A percentile compares a stretch with the other conserved stretches of the same genome.
phyloP scores from a whole-genome alignment of 2,329 filamentous ascomycete genomes.

The Magnaporthiopsis incrustans region DNA sequence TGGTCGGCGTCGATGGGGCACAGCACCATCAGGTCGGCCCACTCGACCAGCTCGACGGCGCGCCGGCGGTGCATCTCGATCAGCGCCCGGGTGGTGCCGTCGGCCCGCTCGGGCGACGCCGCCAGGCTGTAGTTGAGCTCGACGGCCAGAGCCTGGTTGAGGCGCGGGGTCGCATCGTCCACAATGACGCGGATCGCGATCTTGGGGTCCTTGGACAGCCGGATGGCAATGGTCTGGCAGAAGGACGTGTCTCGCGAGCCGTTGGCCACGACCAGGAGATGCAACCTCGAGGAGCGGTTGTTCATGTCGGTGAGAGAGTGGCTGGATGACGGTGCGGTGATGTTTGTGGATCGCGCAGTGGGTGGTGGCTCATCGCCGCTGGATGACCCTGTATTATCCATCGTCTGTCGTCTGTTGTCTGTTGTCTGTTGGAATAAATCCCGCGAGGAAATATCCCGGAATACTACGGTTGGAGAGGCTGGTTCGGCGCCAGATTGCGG shows the following conservation, averaged over 20 bases:
- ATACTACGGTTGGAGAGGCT: background rate
- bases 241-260: constrained; percentile 57
- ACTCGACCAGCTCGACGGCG: constrained; percentile 65
- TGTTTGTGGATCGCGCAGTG: constrained; percentile 9
- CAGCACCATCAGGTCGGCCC: constrained; percentile 81
- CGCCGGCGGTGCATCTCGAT: constrained; percentile 3
- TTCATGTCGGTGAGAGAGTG: constrained; percentile 15
- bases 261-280: constrained; percentile 58
- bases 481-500: background rate
- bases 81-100: background rate
- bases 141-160: constrained; percentile 55
- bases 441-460: background rate
- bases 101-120: background rate
- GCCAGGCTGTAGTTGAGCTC: constrained; percentile 45
- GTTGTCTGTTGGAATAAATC: background rate
- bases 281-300: constrained; percentile 33
- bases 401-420: background rate
- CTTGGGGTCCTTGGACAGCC: constrained; percentile 56
- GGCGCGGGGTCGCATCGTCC: constrained; percentile 55
- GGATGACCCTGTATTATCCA: no score
- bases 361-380: constrained; percentile 14
- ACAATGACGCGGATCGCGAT: constrained; percentile 56
- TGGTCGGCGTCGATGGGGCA: constrained; percentile 79
- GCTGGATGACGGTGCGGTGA: constrained; percentile 14
- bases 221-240: constrained; percentile 57